phyloP scores from a whole-genome alignment of 495 filamentous ascomycete genomes.

The Apiosordaria backusii region DNA sequence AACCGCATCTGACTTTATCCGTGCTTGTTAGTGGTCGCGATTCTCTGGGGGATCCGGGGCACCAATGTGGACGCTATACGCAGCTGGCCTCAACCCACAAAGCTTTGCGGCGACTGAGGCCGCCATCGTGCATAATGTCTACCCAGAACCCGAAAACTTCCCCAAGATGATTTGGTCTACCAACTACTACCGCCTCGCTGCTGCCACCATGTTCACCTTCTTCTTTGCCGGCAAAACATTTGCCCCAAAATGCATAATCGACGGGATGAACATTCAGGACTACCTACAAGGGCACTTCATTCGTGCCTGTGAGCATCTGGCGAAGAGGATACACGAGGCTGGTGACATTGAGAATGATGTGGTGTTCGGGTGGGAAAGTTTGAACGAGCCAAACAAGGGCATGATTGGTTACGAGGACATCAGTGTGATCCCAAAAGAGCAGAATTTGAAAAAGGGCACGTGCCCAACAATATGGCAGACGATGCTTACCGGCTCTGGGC shows the following conservation, averaged over 20 bases:
- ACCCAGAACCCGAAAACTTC: constrained; percentile 78
- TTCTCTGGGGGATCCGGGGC: constrained; percentile 93
- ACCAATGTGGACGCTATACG: constrained; percentile 97
- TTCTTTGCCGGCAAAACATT: constrained; percentile 94
- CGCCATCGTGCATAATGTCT: constrained; percentile 91
- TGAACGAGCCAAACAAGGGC: constrained; percentile 93
- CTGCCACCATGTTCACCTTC: constrained; percentile 87
- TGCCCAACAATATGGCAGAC: constrained; percentile 94
- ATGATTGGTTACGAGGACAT: constrained; percentile 84
- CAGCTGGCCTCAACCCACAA: constrained; percentile 81
- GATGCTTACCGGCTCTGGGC: constrained; percentile 82
- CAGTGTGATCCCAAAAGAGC: constrained; percentile 75
- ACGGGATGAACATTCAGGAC: constrained; percentile 94
- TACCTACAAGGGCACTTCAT: constrained; percentile 89
- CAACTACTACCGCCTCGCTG: constrained; percentile 85
- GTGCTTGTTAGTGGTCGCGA: constrained; percentile 70
- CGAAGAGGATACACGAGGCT: constrained; percentile 80
- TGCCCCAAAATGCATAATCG: constrained; percentile 91
- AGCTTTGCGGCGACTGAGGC: constrained; percentile 84
- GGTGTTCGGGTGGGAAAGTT: constrained; percentile 90
- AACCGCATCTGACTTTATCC: background rate
- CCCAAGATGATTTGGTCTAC: constrained; percentile 99
- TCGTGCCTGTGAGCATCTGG: constrained; percentile 72
- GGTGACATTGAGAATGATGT: constrained; percentile 83
- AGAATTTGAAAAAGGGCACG: constrained; percentile 89